A percentile compares a stretch with the other conserved stretches of the same genome.
phyloP scores from a whole-genome alignment of 441 rosid species.

The Erysimum pusillum region DNA sequence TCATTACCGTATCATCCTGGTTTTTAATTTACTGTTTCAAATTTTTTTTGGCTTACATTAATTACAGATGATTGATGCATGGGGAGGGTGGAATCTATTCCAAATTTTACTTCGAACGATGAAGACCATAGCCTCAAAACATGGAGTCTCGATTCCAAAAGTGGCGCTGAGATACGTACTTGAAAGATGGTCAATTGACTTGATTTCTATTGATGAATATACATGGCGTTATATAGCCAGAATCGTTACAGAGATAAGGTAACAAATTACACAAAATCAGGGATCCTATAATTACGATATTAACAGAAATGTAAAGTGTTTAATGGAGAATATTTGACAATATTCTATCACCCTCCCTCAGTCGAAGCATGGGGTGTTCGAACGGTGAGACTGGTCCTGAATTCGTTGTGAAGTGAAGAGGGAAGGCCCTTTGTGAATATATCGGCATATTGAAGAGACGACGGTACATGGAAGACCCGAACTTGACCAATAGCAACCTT shows the following conservation, averaged over 20 bases:
- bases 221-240: too few relatives aligned
- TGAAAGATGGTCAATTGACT: slow-evolving; percentile 61
- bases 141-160: slow-evolving; percentile 86
- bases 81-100: slow-evolving; percentile 93
- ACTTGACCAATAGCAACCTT: not conserved
- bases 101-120: slow-evolving; percentile 81
- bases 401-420: not conserved
- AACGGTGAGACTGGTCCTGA: not conserved
- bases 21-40: not conserved
- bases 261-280: too few relatives aligned
- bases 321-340: too few relatives aligned
- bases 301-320: too few relatives aligned
- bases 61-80: too few relatives aligned
- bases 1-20: not conserved
- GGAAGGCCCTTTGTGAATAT: not conserved
- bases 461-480: not conserved
- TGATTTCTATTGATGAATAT: too few relatives aligned
- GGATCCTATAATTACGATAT: too few relatives aligned
- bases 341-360: not conserved
- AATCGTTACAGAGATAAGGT: too few relatives aligned
- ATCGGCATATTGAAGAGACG: not conserved
- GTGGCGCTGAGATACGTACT: slow-evolving; percentile 89
- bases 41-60: too few relatives aligned
- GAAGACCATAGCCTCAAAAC: slow-evolving; percentile 77
- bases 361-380: not conserved